Percentiles rank a stretch among this genome's conserved stretches.
These are phyloP conservation scores for Camelina sativa DNA, from an alignment of 345 rosid genomes.

Conservation along the genomic window DNA sequence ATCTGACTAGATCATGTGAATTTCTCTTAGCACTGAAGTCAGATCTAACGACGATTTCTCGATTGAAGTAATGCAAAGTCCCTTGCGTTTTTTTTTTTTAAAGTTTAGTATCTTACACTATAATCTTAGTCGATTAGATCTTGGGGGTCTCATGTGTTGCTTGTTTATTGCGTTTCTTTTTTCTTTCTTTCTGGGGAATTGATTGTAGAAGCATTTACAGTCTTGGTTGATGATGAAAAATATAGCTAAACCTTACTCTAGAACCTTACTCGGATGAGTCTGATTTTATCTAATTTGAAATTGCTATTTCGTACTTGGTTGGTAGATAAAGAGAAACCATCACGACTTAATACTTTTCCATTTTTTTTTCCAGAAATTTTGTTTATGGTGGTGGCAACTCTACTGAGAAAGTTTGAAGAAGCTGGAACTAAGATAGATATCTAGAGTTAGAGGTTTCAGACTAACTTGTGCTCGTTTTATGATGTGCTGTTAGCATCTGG, in stretches of 20 bases:
- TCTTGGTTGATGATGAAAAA: background rate
- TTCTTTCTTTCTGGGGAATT: background rate
- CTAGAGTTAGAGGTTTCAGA: background rate
- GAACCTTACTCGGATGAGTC: conserved; percentile 12
- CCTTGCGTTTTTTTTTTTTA: background rate
- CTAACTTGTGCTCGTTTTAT: conserved; percentile 9
- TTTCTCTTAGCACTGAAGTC: conserved; percentile 13
- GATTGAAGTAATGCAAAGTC: conserved; percentile 19
- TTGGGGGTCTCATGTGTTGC: background rate
- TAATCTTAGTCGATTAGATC: conserved; percentile 28
- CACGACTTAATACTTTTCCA: conserved; percentile 11
- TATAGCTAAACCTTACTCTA: conserved; percentile 27
- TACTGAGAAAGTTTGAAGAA: conserved; percentile 35
- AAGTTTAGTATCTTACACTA: background rate
- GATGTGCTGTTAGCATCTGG: conserved; percentile 21
- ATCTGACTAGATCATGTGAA: conserved; percentile 20
- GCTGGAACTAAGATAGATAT: conserved; percentile 31
- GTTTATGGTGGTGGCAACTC: conserved; percentile 22
- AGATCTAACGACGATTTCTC: conserved; percentile 39
- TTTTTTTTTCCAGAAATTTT: conserved; percentile 19
- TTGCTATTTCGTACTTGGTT: background rate
- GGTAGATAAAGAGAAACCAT: conserved; percentile 37
- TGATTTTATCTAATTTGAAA: conserved; percentile 28
- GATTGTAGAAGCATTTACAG: conserved; percentile 3
- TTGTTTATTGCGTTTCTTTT: background rate